These are phyloP conservation scores for Inga oerstediana DNA, from an alignment of 306 rosid species.

Conservation along the genomic window DNA sequence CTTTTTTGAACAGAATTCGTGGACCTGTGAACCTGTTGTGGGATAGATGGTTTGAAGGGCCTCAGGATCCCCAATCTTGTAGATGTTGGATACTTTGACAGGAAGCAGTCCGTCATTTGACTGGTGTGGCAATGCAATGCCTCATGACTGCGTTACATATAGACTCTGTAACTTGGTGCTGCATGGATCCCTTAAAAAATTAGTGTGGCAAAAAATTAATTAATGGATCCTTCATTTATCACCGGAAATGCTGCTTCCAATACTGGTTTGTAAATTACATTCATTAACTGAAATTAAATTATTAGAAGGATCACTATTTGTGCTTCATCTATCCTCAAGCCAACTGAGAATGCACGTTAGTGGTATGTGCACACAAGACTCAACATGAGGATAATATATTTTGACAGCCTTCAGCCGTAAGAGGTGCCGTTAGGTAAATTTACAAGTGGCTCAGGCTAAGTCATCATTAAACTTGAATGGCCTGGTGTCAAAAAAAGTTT, in stretches of 20 bases:
- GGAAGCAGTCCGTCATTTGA: conserved; percentile 35
- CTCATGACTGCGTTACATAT: conserved; percentile 30
- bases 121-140: conserved; percentile 26
- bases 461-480: conserved; percentile 6
- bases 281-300: conserved; percentile 35
- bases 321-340: conserved; percentile 8
- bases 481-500: neutral
- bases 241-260: conserved; percentile 25
- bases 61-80: conserved; percentile 68
- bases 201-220: neutral
- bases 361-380: conserved; percentile 13
- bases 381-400: neutral
- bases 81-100: conserved; percentile 69
- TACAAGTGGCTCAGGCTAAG: neutral
- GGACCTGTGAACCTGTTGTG: conserved; percentile 65
- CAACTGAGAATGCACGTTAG: conserved; percentile 5
- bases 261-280: conserved; percentile 27
- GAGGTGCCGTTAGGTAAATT: neutral
- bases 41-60: conserved; percentile 90
- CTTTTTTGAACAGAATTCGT: conserved; percentile 50
- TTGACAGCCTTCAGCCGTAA: neutral
- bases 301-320: conserved; percentile 31
- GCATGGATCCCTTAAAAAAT: neutral
- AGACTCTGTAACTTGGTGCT: conserved; percentile 30
- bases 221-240: conserved; percentile 6